phyloP scores from a whole-genome alignment of 1,284 basidiomycete species.

The Ganoderma lingzhi region DNA sequence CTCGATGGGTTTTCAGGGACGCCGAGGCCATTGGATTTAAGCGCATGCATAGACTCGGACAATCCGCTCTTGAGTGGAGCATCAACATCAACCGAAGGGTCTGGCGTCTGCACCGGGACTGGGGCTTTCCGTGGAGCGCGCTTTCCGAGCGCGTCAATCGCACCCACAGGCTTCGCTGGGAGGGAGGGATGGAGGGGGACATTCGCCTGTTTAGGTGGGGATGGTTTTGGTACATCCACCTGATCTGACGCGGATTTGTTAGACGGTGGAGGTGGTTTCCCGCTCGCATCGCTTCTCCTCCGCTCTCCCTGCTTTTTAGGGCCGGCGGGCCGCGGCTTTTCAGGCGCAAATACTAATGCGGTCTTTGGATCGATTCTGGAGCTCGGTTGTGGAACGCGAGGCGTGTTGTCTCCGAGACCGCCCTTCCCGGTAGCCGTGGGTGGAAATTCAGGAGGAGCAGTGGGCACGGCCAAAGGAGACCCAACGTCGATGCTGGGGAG shows the following conservation, averaged over 20 bases:
- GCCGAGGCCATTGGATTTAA: constrained; percentile 9
- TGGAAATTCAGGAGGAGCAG: constrained; percentile 33
- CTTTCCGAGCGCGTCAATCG: constrained; percentile 33
- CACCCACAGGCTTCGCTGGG: constrained; percentile 53
- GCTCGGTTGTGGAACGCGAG: constrained; percentile 10
- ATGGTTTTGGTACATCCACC: constrained; percentile 10
- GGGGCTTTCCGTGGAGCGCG: constrained; percentile 17
- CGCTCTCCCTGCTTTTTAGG: constrained; percentile 4
- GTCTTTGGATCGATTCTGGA: background rate
- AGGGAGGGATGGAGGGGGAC: constrained; percentile 54
- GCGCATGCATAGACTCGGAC: constrained; percentile 27
- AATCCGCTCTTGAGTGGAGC: constrained; percentile 37
- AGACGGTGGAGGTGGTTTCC: constrained; percentile 3
- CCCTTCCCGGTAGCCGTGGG: background rate
- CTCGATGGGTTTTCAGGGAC: constrained; percentile 9
- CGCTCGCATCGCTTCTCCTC: constrained; percentile 14
- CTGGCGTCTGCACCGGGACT: constrained; percentile 19
- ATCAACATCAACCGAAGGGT: constrained; percentile 21
- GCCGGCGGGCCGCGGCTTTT: constrained; percentile 6
- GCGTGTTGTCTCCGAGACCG: constrained; percentile 18
- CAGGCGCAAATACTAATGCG: background rate
- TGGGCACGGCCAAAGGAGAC: constrained; percentile 31
- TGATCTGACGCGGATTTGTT: constrained; percentile 7
- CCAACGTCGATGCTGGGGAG: constrained; percentile 56
- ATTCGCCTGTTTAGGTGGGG: constrained; percentile 24